Percentiles rank a stretch among this genome's conserved stretches.
Conservation (phyloP, 257 asterid species). For the Nyctanthes arbortristis region DNA sequence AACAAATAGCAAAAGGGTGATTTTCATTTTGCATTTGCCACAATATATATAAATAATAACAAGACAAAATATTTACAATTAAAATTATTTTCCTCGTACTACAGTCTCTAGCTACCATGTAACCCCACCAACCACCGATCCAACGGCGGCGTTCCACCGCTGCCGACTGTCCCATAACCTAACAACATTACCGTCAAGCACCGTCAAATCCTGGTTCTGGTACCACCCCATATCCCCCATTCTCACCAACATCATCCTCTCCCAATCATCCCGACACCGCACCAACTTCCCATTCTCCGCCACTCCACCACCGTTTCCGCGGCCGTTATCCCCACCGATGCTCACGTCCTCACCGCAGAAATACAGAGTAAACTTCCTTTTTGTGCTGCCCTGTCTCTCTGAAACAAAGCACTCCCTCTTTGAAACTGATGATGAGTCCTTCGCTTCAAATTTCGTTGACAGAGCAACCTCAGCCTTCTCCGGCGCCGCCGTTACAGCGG, state of each 20-base stretch:
- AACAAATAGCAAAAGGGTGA: too few species aligned
- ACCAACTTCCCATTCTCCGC: constrained; percentile 7
- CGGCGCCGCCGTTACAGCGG: not conserved
- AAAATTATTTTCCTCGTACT: not conserved
- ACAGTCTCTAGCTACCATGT: constrained; percentile 22
- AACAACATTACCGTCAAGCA: constrained; percentile 65
- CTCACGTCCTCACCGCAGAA: constrained; percentile 24
- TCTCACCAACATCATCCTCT: constrained; percentile 40
- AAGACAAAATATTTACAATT: constrained; percentile 18
- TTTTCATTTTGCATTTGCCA: too few species aligned
- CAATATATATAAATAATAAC: too few species aligned
- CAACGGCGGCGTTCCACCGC: constrained; percentile 31
- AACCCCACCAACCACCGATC: constrained; percentile 26
- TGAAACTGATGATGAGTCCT: not conserved
- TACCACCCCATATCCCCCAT: constrained; percentile 63
- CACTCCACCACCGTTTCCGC: constrained; percentile 10
- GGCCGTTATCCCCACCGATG: constrained; percentile 7
- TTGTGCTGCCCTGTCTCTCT: constrained; percentile 44
- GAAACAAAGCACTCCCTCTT: not conserved
- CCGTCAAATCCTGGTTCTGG: constrained; percentile 52
- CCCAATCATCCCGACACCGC: constrained; percentile 45
- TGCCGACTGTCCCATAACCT: constrained; percentile 67
- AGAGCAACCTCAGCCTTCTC: not conserved
- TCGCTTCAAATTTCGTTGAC: not conserved
- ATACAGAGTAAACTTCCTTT: constrained; percentile 53